These are phyloP conservation scores for Neoascochyta sp. DNA, from an alignment of 2,329 filamentous ascomycete species.

Conservation along the genomic window DNA sequence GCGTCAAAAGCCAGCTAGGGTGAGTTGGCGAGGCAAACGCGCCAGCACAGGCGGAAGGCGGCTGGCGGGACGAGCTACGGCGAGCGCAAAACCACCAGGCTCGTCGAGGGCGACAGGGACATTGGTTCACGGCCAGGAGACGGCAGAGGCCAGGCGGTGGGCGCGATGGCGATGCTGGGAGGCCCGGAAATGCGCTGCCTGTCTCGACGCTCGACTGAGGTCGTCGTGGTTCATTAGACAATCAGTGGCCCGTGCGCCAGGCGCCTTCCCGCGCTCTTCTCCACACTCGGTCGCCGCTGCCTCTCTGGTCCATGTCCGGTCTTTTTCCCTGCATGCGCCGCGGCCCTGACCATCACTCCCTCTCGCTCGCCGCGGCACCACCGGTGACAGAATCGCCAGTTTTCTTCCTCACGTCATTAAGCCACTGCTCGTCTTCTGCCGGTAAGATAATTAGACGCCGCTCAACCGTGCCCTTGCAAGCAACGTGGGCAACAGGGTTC, in stretches of 20 bases:
- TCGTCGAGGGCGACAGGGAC: slow-evolving; percentile 15
- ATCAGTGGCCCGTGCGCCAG: background rate
- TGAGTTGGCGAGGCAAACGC: slow-evolving; percentile 29
- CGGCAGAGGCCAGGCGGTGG: slow-evolving; percentile 7
- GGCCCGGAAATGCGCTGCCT: background rate
- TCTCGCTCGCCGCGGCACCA: too few species aligned
- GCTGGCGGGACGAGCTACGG: slow-evolving; percentile 21
- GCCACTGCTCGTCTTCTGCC: too few species aligned
- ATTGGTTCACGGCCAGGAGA: slow-evolving; percentile 16
- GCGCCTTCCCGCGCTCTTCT: too few species aligned
- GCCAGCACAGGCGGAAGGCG: slow-evolving; percentile 21
- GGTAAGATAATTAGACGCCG: too few species aligned
- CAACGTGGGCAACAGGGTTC: too few species aligned
- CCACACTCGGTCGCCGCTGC: too few species aligned
- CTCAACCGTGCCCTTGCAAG: too few species aligned
- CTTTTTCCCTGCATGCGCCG: background rate
- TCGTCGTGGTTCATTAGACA: background rate
- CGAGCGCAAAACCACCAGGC: slow-evolving; percentile 27
- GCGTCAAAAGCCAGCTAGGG: slow-evolving; percentile 24
- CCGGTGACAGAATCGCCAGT: too few species aligned
- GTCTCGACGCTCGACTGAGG: background rate
- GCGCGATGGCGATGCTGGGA: slow-evolving; percentile 16
- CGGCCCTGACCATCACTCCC: background rate
- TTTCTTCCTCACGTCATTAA: too few species aligned
- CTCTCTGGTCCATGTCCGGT: too few species aligned